Evolutionary conservation across 2,329 filamentous ascomycete species (phyloP), one percentile per base, ranked within the genome.

Genomic region (Myriosclerotinia duriaeana): DNA sequence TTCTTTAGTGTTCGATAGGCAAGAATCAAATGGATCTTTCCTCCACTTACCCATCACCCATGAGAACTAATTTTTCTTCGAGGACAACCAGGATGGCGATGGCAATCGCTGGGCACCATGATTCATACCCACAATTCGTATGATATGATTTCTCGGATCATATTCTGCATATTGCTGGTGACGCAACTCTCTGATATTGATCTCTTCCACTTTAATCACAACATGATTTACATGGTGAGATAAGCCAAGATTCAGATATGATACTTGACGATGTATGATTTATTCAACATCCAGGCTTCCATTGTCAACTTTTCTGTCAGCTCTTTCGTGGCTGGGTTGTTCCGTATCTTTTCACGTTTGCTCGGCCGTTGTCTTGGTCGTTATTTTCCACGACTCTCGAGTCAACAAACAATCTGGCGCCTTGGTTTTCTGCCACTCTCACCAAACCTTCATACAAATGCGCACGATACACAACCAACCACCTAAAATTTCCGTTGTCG

Each of bases 191-290:
- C 42, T 42, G 3, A 42, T 42, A 26, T 42, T 8, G 1, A 62
- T 52, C 1, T n/a, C 15, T 15, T 42, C 20, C 20, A 53, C 48
- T 26, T 15, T 17, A 4, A 12, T 38, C 30, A 30, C 34, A 50
- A 6, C 6, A 53, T 62, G n/a, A 38, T 53, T 12, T 12, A 34
- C 17, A n/a, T 79, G 78, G 70, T 80, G 79, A 11, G 76, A 78
- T 26, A 81, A 73, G 4, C 80, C 79, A 71, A 81, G 74, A 69
- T 80, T 80, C 72, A 80, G 78, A 59, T 77, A 2, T 78, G 79
- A 68, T 81, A 81, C 1, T 77, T 77, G 68, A 82, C 81, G 67
- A 81, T 80, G 66, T 80, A 80, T 3, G 74, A 71, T 15, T 75
- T 74, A 5, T 73, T 67, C 26, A 73, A 68, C 78, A 80, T 77